Evolutionary conservation across 768 basidiomycete genomes (phyloP).

Genomic region (Trametes elegans): DNA sequence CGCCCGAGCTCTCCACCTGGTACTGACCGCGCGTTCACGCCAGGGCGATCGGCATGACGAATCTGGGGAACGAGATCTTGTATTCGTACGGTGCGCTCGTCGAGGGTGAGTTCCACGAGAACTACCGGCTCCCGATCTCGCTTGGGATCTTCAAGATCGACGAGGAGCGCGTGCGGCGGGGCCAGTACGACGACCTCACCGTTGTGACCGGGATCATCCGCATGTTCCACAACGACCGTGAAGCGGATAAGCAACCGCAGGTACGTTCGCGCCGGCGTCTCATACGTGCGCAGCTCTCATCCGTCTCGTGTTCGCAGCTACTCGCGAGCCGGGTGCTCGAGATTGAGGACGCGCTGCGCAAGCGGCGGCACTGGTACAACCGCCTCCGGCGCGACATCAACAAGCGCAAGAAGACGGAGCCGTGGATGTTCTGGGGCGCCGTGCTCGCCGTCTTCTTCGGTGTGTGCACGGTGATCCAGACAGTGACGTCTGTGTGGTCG

Average conservation of each 20-base stretch:
- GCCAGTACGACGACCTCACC: constrained; percentile 9
- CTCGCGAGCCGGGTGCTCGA: constrained; percentile 8
- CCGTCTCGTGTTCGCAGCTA: neutral
- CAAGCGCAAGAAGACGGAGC: constrained; percentile 16
- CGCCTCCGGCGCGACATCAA: constrained; percentile 14
- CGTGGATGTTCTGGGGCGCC: constrained; percentile 20
- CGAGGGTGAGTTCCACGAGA: constrained; percentile 10
- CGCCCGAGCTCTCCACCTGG: neutral
- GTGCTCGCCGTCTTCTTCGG: constrained; percentile 21
- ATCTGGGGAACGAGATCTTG: constrained; percentile 1
- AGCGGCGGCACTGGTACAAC: constrained; percentile 12
- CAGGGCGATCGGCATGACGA: constrained; percentile 13
- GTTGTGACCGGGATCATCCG: constrained; percentile 8
- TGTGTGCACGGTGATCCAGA: constrained; percentile 20
- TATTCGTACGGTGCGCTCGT: constrained; percentile 12
- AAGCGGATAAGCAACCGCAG: constrained; percentile 3
- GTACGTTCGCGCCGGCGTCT: neutral
- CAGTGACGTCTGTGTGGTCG: constrained; percentile 17
- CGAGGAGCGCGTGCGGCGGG: neutral
- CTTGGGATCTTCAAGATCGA: constrained; percentile 18
- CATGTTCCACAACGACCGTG: neutral
- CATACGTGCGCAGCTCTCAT: neutral
- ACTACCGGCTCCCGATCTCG: constrained; percentile 10
- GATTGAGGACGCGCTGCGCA: constrained; percentile 3
- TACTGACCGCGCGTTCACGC: too few species aligned